phyloP scores from a whole-genome alignment of 208 protist genomes.

The Acanthamoeba divionensis region DNA sequence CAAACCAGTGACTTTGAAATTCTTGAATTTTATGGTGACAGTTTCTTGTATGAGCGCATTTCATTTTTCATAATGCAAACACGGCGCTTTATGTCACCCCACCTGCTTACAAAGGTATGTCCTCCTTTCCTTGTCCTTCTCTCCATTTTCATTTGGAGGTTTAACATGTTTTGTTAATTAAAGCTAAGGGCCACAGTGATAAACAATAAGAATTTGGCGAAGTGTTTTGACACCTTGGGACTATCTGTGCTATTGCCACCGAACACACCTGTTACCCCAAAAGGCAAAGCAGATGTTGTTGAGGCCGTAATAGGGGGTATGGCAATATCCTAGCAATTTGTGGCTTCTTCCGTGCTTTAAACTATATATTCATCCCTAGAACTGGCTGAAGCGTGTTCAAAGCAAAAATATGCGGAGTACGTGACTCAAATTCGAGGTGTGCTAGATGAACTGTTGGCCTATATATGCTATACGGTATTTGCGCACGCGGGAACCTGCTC shows the following conservation, averaged over 20 bases:
- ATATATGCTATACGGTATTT: neutral
- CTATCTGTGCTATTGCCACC: neutral
- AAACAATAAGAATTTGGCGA: neutral
- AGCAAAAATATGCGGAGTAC: neutral
- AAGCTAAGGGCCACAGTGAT: too few species aligned
- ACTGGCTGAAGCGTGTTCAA: neutral
- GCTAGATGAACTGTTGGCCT: neutral
- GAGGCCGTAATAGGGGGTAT: neutral
- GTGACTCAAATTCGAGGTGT: neutral
- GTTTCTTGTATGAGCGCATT: constrained; percentile 1
- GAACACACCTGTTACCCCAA: neutral
- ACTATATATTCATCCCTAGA: too few species aligned
- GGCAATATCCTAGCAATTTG: too few species aligned
- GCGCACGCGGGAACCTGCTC: too few species aligned
- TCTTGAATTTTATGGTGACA: constrained; percentile 6
- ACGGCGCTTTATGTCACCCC: neutral
- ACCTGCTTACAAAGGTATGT: neutral
- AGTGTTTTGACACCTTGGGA: neutral
- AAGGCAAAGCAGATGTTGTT: neutral
- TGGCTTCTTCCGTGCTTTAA: too few species aligned
- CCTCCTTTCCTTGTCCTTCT: too few species aligned
- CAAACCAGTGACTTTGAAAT: neutral
- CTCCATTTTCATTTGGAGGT: too few species aligned
- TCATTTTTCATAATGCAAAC: constrained; percentile 20
- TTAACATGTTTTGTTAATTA: too few species aligned